Evolutionary conservation across 805 yeast species (phyloP), one percentile per base, ranked within the genome.

Genomic region (Sugiyamaella americana): DNA sequence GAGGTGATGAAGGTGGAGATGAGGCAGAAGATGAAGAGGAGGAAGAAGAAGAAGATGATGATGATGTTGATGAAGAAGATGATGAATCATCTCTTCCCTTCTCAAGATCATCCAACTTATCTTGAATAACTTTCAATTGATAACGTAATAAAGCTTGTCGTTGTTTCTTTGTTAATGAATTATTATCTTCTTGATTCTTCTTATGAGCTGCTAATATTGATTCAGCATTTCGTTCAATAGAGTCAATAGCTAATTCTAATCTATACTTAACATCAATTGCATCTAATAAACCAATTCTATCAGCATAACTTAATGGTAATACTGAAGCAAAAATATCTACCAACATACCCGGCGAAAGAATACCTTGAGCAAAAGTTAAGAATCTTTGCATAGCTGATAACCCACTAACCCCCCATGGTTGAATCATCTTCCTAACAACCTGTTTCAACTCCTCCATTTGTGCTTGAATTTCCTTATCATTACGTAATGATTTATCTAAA

Each of bases 251-350:
- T 35, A 58, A 43, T 29, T 52, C 53, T 16, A 60, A 49, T 13
- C 72, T 53, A 24, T 50, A 51, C 16, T 37, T 46, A n/a, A 61
- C 58, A 26, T 57, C 51, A 8, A 57, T 43, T 13, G 59, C 57
- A 3, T 56, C 55, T 37, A 68, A 50, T 20, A 67, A 17, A 5
- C 47, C 48, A 21, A 64, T 46, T 47, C 63, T 63, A 37, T 64
- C 61, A 5, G 48, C 53, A 22, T 48, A 53, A 2, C 58, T 54
- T 21, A 66, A 54, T 10, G 69, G 69, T 26, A 67, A 52, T 22
- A 67, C 54, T 3, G 68, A 58, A 13, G 60, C 61, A 21, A 67
- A 51, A 26, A 67, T 46, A 47, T 68, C 72, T 1, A 66, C 64
- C 20, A 67, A 49, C 37, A 51, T 48, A 3, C 62, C 61, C 2